phyloP scores from a whole-genome alignment of 805 yeast species.

The Ogataea nitratoaversa region DNA sequence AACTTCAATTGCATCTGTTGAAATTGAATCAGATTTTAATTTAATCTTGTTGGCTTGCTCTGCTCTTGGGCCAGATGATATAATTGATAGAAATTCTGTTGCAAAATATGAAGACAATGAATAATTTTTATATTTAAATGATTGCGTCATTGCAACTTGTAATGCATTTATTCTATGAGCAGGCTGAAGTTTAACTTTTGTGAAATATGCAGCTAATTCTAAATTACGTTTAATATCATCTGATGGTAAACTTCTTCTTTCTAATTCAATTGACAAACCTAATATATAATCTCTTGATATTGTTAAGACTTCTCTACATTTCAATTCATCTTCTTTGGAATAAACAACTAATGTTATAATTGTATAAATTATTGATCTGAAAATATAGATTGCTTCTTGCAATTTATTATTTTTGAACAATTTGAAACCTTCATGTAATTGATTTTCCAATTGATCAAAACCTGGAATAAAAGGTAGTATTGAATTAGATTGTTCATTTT shows the following conservation, averaged over 20 bases:
- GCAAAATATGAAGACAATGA: conserved; percentile 91
- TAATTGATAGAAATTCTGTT: conserved; percentile 67
- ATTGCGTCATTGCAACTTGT: conserved; percentile 92
- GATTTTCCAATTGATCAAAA: conserved; percentile 56
- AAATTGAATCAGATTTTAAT: conserved; percentile 70
- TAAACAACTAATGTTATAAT: conserved; percentile 68
- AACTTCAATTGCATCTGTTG: conserved; percentile 82
- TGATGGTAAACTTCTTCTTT: conserved; percentile 76
- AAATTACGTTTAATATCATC: conserved; percentile 77
- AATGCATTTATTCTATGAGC: conserved; percentile 84
- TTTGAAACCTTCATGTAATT: conserved; percentile 70
- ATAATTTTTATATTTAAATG: conserved; percentile 83
- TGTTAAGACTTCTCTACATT: conserved; percentile 64
- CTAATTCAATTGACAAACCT: conserved; percentile 86
- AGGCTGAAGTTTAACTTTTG: conserved; percentile 75
- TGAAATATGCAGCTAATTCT: conserved; percentile 94
- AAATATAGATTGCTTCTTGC: conserved; percentile 71
- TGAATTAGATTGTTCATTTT: conserved; percentile 45
- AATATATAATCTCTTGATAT: conserved; percentile 86
- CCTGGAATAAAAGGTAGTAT: conserved; percentile 74
- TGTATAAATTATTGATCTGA: conserved; percentile 77
- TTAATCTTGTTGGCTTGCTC: conserved; percentile 86
- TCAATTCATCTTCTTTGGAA: conserved; percentile 69
- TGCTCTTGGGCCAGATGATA: conserved; percentile 71
- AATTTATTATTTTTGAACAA: conserved; percentile 80